Base-by-base conservation (phyloP, 2,329 filamentous ascomycete genomes). In the Ophiognomonia clavigignenti-juglandacearum region DNA sequence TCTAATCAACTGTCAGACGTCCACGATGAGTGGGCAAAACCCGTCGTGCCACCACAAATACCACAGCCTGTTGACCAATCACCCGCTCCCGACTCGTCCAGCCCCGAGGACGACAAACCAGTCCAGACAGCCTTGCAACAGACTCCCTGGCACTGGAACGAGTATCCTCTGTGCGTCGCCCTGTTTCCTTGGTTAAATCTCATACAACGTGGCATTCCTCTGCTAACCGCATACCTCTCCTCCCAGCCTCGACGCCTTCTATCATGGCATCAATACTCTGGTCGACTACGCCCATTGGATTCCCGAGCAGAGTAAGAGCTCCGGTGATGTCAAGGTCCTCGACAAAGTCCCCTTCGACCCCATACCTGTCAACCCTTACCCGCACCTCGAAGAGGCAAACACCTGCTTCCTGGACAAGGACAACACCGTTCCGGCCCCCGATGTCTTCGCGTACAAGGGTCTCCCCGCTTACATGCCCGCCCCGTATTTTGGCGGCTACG, bases 401-500 rank as follows among this genome's bases (percentile, higher is more conserved):
- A 47, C 46, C 46, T 80, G 77, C 62, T 79, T 69, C 55, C 55
- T 79, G 29, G 75, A 80, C 53, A 66, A 67, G 20, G 65, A 69
- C 5, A 71, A 75, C 35, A 73, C 63, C 48, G 59, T 75, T n/a
- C 74, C 47, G 1, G 59, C 67, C 13, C 75, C 77, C 8, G 74
- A 78, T 48, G 69, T 77, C 45, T 76, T 74, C 53, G 74, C 71
- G 4, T 80, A 78, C 55, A 72, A 74, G 3, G 84, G 83, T 26
- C 69, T 86, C 4, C 78, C 81, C 2, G 68, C 73, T 34, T 67
- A 68, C 6, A 86, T 84, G 56, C 82, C 83, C 0, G 62, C 70
- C 7, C 75, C 83, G 4, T 70, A 76, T 27, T 77, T 88, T 47
- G 85, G 85, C 19, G 79, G 80, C 53, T 82, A 82, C 57, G 69